Evolutionary conservation across 1,284 basidiomycete genomes (phyloP), one percentile per base, ranked within the genome.

Genomic region (Irpex rosettiformis): DNA sequence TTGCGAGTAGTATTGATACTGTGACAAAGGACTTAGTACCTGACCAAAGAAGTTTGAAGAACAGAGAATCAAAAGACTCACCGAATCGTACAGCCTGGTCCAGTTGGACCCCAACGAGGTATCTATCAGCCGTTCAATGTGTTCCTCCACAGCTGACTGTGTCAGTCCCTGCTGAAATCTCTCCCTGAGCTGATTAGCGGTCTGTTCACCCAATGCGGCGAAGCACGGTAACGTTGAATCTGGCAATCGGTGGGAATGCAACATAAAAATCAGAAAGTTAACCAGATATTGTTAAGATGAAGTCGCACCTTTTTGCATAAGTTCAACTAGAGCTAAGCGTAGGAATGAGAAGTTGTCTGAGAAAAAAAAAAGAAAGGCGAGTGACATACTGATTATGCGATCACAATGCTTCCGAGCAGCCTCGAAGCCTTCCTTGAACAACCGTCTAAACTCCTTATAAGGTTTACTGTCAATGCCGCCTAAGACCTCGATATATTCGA

Each of bases 161-260:
- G 94, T 96, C 52, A 98, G 78, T 7, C 88, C 88, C 27, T 97
- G 89, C 66, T 97, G 94, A 79, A 99, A 98, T 5, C 97, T 86
- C 57, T 99, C 96, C 55, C 94, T 85, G 55, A 99, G 81, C 70
- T 89, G 88, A 62, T 79, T 81, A 3, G 93, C 89, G 10, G 96
- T 98, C 69, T 96, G 88, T 60, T 96, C 94, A 42, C 95, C 96
- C 54, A 92, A 89, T 11, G 93, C 83, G 37, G 85, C 82, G 70
- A 99, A 99, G 72, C 97, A 99, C 18, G 96, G 95, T 52, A 99
- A 79, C 51, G 87, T 85, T 0, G 94, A 97, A 71, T 98, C 96
- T 94, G 56, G 18, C 42, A 27, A 47, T 25, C 10, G 37, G n/a
- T n/a, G 18, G 16, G 28, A 47, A 18, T 18, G 47, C 29, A 56